Evolutionary conservation across 805 yeast genomes (phyloP).

Genomic region (Priceomyces carsonii): DNA sequence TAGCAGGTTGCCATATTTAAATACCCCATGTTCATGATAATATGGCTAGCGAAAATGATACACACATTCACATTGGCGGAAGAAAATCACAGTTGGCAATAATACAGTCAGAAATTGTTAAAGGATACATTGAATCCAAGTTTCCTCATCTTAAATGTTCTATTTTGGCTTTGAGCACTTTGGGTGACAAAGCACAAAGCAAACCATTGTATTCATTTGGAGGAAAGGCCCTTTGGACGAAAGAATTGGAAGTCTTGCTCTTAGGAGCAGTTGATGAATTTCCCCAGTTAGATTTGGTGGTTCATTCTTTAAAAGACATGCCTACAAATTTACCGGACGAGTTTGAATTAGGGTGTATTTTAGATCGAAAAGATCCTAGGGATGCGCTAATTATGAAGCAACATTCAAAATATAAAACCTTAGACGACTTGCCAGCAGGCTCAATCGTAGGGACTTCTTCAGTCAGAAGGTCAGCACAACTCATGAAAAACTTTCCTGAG

Average conservation of each 20-base stretch:
- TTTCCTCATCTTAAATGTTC: slow-evolving; percentile 73
- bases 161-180: slow-evolving; percentile 75
- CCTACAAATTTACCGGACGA: slow-evolving; percentile 91
- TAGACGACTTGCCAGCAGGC: slow-evolving; percentile 80
- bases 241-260: slow-evolving; percentile 82
- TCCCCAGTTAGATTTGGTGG: slow-evolving; percentile 81
- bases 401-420: slow-evolving; percentile 59
- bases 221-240: slow-evolving; percentile 96
- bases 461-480: slow-evolving; percentile 89
- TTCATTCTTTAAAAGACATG: slow-evolving; percentile 90
- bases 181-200: slow-evolving; percentile 86
- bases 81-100: slow-evolving; percentile 88
- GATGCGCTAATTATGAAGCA: slow-evolving; percentile 83
- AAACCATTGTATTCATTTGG: slow-evolving; percentile 93
- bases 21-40: too few relatives aligned
- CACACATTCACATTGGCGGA: slow-evolving; percentile 69
- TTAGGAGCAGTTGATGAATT: slow-evolving; percentile 60
- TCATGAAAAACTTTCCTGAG: slow-evolving; percentile 74
- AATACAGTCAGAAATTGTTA: slow-evolving; percentile 77
- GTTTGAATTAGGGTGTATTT: slow-evolving; percentile 84
- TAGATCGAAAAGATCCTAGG: slow-evolving; percentile 87
- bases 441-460: slow-evolving; percentile 93
- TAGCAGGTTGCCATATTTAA: too few relatives aligned
- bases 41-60: slow-evolving; percentile 4
- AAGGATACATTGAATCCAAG: slow-evolving; percentile 52